These are phyloP conservation scores for Ceratobasidium sp. DNA, from an alignment of 1,284 basidiomycete species.

Conservation along the genomic window DNA sequence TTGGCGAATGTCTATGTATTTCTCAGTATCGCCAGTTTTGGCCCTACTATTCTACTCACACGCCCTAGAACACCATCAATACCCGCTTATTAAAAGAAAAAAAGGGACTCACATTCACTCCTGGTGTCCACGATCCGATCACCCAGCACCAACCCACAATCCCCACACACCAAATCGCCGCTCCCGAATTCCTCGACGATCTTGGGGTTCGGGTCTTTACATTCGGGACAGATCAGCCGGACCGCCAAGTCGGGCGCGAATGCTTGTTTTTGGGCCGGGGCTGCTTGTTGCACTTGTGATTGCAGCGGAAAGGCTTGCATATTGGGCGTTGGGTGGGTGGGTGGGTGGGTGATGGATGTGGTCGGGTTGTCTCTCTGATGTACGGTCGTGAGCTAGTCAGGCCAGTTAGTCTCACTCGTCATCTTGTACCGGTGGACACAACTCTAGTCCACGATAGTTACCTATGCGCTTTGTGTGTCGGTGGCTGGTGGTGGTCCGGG, in stretches of 20 bases:
- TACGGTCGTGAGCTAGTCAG: no score
- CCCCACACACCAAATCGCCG: constrained; percentile 96
- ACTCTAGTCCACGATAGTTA: no score
- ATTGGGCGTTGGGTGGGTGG: constrained; percentile 18
- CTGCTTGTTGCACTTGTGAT: constrained; percentile 60
- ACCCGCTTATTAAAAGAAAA: constrained; percentile 40
- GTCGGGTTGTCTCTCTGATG: no score
- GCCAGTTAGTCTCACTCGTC: no score
- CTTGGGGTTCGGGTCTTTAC: constrained; percentile 87
- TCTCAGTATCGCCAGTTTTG: constrained; percentile 42
- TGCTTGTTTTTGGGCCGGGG: constrained; percentile 67
- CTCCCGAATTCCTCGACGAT: constrained; percentile 97
- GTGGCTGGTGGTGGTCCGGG: no score
- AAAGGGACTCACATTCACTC: constrained; percentile 78
- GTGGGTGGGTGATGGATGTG: no score
- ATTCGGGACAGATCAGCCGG: constrained; percentile 92
- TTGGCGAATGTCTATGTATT: constrained; percentile 91
- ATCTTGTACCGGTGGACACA: no score
- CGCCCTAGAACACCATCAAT: constrained; percentile 54
- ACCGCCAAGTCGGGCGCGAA: constrained; percentile 79
- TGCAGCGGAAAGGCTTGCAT: constrained; percentile 60
- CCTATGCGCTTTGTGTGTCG: no score
- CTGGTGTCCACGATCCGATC: constrained; percentile 97
- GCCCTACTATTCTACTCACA: constrained; percentile 60
- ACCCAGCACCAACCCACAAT: constrained; percentile 93